Base-by-base conservation (phyloP, 768 basidiomycete species). In the Psilocybe azurescens region DNA sequence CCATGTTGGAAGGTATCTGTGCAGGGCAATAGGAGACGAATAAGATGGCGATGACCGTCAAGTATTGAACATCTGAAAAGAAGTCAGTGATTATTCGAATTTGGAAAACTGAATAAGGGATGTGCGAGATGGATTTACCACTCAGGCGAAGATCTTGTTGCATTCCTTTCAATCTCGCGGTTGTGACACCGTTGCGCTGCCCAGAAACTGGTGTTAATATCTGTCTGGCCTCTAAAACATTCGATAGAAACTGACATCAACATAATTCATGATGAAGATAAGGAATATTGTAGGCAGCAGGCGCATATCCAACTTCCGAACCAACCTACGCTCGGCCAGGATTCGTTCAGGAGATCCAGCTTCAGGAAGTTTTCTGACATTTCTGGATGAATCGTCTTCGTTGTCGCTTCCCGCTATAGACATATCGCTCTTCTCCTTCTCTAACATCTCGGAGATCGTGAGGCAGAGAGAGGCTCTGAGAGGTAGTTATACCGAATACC, bases 1-100 rank as follows among this genome's bases (percentile, higher is more conserved):
- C 87, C 84, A 89, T 88, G 67, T 88, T 90, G 0, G 84, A 88
- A 0, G 88, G 88, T 56, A 89, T 81, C 65, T 89, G 87, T 13
- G 85, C 83, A 2, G 87, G 87, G 39, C 83, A 83, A 61, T 89
- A 88, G 1, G 86, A 84, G 2, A 77, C 88, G 62, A 61, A 69
- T 28, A 71, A 63, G 64, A 71, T 69, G 1, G 69, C 70, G 32
- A 69, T 65, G 9, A 71, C 66, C 5, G 65, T 70, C 5, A 69
- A 67, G 49, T 73, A 73, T 58, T 73, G 72, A 38, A 75, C 62
- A 53, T 73, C 74, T 75, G n/a, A 33, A n/a, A 3, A 29, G 3
- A 11, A 30, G 44, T 1, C 41, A 11, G 9, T 6, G n/a, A n/a
- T 44, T 8, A 14, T n/a, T n/a, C 2, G 8, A 11, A 14, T 11